A percentile compares a stretch with the other conserved stretches of the same genome.
These are phyloP conservation scores for Aspergillus sp. DNA, from an alignment of 2,329 filamentous ascomycete genomes.

Conservation along the genomic window DNA sequence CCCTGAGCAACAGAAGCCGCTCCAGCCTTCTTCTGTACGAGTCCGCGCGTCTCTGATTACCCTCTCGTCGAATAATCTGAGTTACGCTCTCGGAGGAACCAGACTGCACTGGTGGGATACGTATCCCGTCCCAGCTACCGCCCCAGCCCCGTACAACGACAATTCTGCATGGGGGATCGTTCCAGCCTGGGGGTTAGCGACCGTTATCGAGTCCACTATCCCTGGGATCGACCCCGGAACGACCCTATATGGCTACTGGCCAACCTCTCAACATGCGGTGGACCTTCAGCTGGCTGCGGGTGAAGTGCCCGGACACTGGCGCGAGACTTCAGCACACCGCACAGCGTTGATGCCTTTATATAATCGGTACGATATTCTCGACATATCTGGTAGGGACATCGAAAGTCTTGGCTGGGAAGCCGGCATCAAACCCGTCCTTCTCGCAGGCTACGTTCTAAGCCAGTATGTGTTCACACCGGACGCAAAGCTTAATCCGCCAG, in stretches of 20 bases:
- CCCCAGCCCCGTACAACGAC: conserved; percentile 39
- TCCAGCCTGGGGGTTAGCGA: conserved; percentile 55
- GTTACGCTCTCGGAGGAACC: conserved; percentile 21
- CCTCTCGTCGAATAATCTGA: conserved; percentile 28
- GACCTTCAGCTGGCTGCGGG: conserved; percentile 43
- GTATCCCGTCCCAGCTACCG: conserved; percentile 47
- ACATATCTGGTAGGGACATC: conserved; percentile 20
- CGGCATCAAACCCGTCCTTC: conserved; percentile 30
- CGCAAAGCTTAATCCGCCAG: conserved; percentile 17
- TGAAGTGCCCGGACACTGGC: conserved; percentile 36
- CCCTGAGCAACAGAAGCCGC: background rate
- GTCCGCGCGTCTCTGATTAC: conserved; percentile 23
- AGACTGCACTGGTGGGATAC: conserved; percentile 44
- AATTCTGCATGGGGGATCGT: conserved; percentile 50
- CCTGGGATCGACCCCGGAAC: conserved; percentile 37
- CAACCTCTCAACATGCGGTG: conserved; percentile 44
- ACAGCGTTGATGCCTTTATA: conserved; percentile 49
- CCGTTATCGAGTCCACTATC: conserved; percentile 49
- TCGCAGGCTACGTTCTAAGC: conserved; percentile 37
- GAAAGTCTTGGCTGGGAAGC: conserved; percentile 30
- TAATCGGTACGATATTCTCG: conserved; percentile 46
- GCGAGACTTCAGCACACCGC: conserved; percentile 45
- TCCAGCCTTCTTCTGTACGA: conserved; percentile 19
- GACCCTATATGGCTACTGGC: conserved; percentile 51
- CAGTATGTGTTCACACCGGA: conserved; percentile 38